These are phyloP conservation scores for Xylaria multiplex DNA, from an alignment of 2,329 filamentous ascomycete genomes.

Conservation along the genomic window DNA sequence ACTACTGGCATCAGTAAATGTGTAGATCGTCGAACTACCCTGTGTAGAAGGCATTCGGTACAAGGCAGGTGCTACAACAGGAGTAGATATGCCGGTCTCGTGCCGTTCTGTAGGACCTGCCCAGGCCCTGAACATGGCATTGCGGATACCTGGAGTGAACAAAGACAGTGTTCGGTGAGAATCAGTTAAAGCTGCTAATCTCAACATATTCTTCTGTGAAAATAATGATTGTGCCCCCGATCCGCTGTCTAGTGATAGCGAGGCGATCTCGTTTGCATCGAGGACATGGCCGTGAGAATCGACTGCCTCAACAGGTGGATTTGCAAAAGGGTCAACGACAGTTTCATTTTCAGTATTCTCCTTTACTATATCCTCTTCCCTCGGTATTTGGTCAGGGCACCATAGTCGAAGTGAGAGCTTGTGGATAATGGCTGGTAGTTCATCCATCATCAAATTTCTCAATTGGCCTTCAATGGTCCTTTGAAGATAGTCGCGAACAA, in stretches of 20 bases:
- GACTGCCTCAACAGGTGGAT: constrained; percentile 82
- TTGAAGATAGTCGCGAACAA: constrained; percentile 96
- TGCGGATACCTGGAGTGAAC: constrained; percentile 88
- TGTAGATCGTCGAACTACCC: constrained; percentile 71
- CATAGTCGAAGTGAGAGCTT: constrained; percentile 87
- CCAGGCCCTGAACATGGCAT: constrained; percentile 94
- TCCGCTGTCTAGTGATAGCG: constrained; percentile 80
- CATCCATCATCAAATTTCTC: constrained; percentile 95
- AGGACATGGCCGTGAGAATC: constrained; percentile 82
- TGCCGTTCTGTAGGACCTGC: constrained; percentile 78
- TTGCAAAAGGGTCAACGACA: constrained; percentile 81
- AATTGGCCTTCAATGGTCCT: constrained; percentile 95
- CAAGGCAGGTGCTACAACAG: constrained; percentile 63
- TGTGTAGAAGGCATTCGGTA: constrained; percentile 72
- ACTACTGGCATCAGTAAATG: constrained; percentile 77
- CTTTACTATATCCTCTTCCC: constrained; percentile 67
- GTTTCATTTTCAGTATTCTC: constrained; percentile 64
- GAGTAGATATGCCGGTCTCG: constrained; percentile 64
- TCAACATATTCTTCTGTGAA: constrained; percentile 91
- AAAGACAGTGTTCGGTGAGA: constrained; percentile 91
- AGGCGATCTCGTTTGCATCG: constrained; percentile 78
- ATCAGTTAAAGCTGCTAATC: constrained; percentile 82
- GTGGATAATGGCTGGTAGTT: constrained; percentile 95
- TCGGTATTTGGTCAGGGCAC: constrained; percentile 84
- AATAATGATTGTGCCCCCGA: constrained; percentile 89